These are phyloP conservation scores for Sanghuangporus weigelae DNA, from an alignment of 1,284 basidiomycete genomes.

Conservation along the genomic window DNA sequence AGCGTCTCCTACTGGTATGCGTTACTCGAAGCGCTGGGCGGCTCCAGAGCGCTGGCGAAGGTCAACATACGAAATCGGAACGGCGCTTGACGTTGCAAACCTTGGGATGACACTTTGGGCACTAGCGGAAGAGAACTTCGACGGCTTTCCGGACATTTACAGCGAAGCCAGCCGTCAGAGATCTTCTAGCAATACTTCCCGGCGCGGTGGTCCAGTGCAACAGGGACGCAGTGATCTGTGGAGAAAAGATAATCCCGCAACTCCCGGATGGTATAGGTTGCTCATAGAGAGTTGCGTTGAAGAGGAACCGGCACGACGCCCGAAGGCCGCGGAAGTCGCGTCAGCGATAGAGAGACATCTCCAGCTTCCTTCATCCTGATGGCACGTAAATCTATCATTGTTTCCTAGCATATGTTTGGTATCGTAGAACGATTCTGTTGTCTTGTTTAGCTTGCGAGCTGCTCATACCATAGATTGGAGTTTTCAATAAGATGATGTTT, in stretches of 20 bases:
- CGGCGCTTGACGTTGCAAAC: conserved; percentile 6
- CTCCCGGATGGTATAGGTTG: conserved; percentile 6
- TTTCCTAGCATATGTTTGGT: not conserved
- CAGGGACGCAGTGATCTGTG: not conserved
- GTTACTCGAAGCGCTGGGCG: conserved; percentile 2
- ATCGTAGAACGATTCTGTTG: not conserved
- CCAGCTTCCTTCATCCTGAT: not conserved
- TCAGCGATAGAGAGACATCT: not conserved
- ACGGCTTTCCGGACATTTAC: conserved; percentile 1
- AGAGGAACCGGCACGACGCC: conserved; percentile 5
- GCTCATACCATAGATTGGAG: not conserved
- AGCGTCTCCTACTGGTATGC: conserved; percentile 3
- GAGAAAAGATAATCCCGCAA: not conserved
- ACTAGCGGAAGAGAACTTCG: conserved; percentile 7
- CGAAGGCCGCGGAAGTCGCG: conserved; percentile 6
- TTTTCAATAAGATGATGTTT: too few species aligned
- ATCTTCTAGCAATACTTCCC: not conserved
- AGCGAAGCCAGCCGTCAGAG: not conserved
- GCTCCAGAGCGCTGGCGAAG: conserved; percentile 7
- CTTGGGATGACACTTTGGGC: conserved; percentile 12
- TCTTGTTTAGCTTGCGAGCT: not conserved
- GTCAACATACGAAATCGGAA: conserved; percentile 1
- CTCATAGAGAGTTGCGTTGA: conserved; percentile 7
- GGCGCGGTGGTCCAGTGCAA: not conserved
- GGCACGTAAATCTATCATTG: not conserved